Percentiles rank a stretch among this genome's conserved stretches.
Evolutionary conservation across 306 rosid species (phyloP).

Genomic region (Vigna mungo): DNA sequence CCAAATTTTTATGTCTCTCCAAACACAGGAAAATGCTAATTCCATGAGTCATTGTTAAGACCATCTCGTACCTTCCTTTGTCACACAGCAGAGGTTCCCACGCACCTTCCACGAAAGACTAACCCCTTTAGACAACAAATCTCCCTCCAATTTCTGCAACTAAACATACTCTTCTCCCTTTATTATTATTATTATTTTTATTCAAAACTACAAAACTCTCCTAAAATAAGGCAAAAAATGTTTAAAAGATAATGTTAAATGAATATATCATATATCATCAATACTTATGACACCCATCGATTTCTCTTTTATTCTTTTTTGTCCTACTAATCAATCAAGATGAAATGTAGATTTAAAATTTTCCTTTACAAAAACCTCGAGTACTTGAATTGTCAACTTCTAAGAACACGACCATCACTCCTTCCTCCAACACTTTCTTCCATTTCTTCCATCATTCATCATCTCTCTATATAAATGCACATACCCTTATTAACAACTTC

Average conservation of each 20-base stretch:
- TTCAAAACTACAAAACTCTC: too few species aligned
- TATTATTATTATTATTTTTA: too few species aligned
- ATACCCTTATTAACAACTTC: conserved; percentile 1
- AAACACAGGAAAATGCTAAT: conserved; percentile 32
- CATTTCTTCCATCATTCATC: conserved; percentile 2
- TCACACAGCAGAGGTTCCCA: conserved; percentile 46
- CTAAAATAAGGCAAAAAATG: too few species aligned
- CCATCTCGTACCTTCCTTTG: conserved; percentile 42
- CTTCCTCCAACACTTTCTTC: conserved; percentile 37
- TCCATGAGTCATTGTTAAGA: conserved; percentile 1
- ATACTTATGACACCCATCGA: too few species aligned
- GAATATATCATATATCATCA: too few species aligned
- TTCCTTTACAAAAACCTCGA: background rate
- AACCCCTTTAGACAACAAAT: conserved; percentile 21
- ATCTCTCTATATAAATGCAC: conserved; percentile 31
- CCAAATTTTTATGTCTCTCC: conserved; percentile 4
- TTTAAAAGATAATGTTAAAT: too few species aligned
- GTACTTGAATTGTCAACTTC: conserved; percentile 43
- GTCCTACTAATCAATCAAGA: background rate
- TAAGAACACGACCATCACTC: background rate
- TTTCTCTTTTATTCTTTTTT: too few species aligned
- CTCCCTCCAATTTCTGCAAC: background rate
- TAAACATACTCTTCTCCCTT: background rate
- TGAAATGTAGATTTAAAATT: background rate
- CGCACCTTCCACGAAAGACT: conserved; percentile 74